phyloP scores from a whole-genome alignment of 225 moss, liverwort and hornwort genomes.

The Physcomitrium patens region DNA sequence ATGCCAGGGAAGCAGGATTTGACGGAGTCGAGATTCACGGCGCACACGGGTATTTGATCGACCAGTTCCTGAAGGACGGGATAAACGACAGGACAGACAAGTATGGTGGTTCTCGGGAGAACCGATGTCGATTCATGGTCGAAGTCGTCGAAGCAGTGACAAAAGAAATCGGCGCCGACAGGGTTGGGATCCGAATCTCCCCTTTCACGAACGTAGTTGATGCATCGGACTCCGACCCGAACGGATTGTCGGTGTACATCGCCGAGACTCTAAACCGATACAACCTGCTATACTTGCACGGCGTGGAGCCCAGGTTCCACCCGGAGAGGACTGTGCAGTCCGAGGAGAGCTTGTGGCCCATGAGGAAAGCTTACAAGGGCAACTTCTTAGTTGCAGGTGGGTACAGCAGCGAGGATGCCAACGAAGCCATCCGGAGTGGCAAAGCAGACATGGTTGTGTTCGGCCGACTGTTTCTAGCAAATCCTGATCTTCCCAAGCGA shows the following conservation, averaged over 20 bases:
- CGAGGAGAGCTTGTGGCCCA: constrained; percentile 22
- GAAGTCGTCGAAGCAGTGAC: constrained; percentile 25
- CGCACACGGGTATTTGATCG: constrained; percentile 36
- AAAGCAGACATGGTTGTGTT: constrained; percentile 34
- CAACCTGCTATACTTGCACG: constrained; percentile 27
- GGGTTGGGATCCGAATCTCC: constrained; percentile 33
- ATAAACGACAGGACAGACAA: constrained; percentile 32
- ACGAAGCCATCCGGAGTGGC: constrained; percentile 31
- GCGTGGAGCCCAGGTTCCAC: constrained; percentile 22
- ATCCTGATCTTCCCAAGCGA: constrained; percentile 40
- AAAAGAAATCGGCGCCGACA: constrained; percentile 20
- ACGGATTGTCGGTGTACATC: constrained; percentile 7
- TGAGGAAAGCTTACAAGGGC: constrained; percentile 34
- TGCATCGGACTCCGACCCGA: constrained; percentile 23
- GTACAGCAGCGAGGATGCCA: constrained; percentile 22
- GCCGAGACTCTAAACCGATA: constrained; percentile 20
- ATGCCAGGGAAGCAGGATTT: constrained; percentile 39
- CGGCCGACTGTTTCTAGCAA: constrained; percentile 38
- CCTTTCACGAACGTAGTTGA: constrained; percentile 18
- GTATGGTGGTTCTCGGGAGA: constrained; percentile 28
- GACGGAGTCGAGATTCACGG: constrained; percentile 38
- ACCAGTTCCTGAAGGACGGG: constrained; percentile 36
- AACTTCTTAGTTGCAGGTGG: constrained; percentile 38
- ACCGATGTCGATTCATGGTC: constrained; percentile 30
- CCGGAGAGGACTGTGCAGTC: neutral